Evolutionary conservation across 192 early-diverging fungal genomes (phyloP).

Genomic region (Oehlia diaphana): DNA sequence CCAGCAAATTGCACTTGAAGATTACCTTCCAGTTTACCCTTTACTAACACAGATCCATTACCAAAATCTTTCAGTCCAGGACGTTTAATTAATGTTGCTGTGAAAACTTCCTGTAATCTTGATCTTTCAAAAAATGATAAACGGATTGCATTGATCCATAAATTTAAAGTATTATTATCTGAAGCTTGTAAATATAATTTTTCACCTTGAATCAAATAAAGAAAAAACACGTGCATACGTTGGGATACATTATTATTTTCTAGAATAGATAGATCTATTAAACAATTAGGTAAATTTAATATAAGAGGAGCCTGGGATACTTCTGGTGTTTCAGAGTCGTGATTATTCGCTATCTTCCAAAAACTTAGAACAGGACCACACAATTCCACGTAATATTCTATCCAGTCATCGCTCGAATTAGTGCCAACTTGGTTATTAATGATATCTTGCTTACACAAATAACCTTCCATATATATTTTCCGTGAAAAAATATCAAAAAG

Average conservation of each 20-base stretch:
- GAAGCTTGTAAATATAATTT: constrained; percentile 48
- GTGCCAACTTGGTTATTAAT: constrained; percentile 61
- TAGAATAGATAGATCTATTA: constrained; percentile 58
- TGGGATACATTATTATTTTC: constrained; percentile 58
- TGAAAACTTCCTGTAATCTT: constrained; percentile 76
- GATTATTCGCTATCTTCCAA: constrained; percentile 47
- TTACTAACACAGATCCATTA: constrained; percentile 54
- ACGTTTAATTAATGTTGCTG: constrained; percentile 52
- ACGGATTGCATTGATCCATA: constrained; percentile 72
- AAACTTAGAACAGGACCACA: constrained; percentile 67
- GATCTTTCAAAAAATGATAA: constrained; percentile 74
- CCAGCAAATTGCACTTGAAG: constrained; percentile 56
- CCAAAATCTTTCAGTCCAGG: constrained; percentile 45
- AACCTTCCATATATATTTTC: constrained; percentile 71
- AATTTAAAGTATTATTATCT: constrained; percentile 54
- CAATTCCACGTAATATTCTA: constrained; percentile 72
- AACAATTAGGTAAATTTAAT: constrained; percentile 76
- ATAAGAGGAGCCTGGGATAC: constrained; percentile 49
- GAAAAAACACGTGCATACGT: constrained; percentile 68
- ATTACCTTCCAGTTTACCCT: constrained; percentile 55
- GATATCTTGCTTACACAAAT: constrained; percentile 72
- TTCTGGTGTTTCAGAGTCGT: not conserved
- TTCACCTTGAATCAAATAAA: constrained; percentile 40
- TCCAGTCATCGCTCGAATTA: constrained; percentile 64
- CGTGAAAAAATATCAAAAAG: constrained; percentile 67